Percentiles rank a stretch among this genome's conserved stretches.
phyloP scores from a whole-genome alignment of 768 basidiomycete genomes.

The Tricholoma hemisulphureum region DNA sequence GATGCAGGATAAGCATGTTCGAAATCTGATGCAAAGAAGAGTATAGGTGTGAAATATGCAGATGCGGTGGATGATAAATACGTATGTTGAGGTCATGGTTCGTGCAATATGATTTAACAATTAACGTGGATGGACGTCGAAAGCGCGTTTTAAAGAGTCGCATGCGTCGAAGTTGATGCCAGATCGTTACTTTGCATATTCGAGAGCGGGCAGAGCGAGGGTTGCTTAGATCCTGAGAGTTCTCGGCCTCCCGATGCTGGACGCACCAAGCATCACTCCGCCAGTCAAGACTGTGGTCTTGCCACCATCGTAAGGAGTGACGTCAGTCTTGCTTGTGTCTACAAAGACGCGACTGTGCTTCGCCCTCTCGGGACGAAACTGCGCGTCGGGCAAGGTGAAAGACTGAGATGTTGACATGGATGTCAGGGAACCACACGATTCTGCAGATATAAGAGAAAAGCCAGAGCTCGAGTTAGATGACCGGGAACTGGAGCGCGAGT shows the following conservation, averaged over 20 bases:
- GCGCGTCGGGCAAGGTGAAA: slow-evolving; percentile 37
- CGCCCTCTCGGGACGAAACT: slow-evolving; percentile 67
- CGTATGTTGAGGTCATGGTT: slow-evolving; percentile 7
- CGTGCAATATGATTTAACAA: slow-evolving; percentile 3
- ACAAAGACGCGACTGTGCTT: slow-evolving; percentile 71
- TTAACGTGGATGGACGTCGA: slow-evolving; percentile 18
- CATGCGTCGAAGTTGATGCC: slow-evolving; percentile 14
- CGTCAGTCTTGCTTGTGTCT: slow-evolving; percentile 72
- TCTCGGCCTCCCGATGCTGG: slow-evolving; percentile 25
- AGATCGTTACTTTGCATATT: slow-evolving; percentile 16
- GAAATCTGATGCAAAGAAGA: background rate
- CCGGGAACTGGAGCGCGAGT: slow-evolving; percentile 69
- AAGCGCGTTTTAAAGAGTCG: slow-evolving; percentile 9
- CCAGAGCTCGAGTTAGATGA: slow-evolving; percentile 70
- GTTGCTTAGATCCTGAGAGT: slow-evolving; percentile 37
- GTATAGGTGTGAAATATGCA: background rate
- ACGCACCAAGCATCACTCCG: slow-evolving; percentile 76
- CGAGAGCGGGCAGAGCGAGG: slow-evolving; percentile 60
- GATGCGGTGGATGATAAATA: background rate
- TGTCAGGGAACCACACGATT: slow-evolving; percentile 46
- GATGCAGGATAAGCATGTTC: background rate
- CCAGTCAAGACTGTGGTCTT: slow-evolving; percentile 87
- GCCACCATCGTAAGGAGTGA: slow-evolving; percentile 84
- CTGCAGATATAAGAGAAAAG: slow-evolving; percentile 54
- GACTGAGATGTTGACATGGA: slow-evolving; percentile 39